Percentiles rank a stretch among this genome's conserved stretches.
These are phyloP conservation scores for Castanea mollissima DNA, from an alignment of 306 rosid species.

Conservation along the genomic window DNA sequence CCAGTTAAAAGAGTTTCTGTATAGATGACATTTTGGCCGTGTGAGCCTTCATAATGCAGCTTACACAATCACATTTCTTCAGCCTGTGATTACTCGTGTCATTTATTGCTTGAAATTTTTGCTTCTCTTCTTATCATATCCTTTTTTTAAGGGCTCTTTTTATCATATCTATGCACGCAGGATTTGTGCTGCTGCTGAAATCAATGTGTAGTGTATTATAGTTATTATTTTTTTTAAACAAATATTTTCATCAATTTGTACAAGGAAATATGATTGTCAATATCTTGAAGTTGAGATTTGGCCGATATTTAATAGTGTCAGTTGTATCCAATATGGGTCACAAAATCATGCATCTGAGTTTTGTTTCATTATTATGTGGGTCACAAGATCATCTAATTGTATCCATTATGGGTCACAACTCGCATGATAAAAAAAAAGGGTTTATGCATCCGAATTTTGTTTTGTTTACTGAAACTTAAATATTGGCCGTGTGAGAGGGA, in stretches of 20 bases:
- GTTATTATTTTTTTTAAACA: background rate
- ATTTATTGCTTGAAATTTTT: conserved; percentile 17
- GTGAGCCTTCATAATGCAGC: background rate
- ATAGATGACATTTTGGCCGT: conserved; percentile 34
- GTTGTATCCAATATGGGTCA: no score
- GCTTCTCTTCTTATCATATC: conserved; percentile 8
- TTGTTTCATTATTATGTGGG: no score
- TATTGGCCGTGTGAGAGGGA: no score
- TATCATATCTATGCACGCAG: conserved; percentile 17
- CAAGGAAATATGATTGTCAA: background rate
- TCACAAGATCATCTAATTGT: no score
- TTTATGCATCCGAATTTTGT: no score
- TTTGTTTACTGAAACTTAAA: no score
- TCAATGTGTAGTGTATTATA: background rate
- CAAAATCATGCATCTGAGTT: no score
- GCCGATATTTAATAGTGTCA: no score
- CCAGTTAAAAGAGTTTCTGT: conserved; percentile 36
- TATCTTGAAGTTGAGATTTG: background rate
- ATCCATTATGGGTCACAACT: no score
- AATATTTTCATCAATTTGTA: background rate
- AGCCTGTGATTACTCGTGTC: background rate
- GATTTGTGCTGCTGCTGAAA: conserved; percentile 20
- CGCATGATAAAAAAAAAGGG: no score
- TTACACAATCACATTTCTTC: background rate
- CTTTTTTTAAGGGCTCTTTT: background rate